Evolutionary conservation across 176 grass and related monocot genomes (phyloP).

Genomic region (Ananas comosus): DNA sequence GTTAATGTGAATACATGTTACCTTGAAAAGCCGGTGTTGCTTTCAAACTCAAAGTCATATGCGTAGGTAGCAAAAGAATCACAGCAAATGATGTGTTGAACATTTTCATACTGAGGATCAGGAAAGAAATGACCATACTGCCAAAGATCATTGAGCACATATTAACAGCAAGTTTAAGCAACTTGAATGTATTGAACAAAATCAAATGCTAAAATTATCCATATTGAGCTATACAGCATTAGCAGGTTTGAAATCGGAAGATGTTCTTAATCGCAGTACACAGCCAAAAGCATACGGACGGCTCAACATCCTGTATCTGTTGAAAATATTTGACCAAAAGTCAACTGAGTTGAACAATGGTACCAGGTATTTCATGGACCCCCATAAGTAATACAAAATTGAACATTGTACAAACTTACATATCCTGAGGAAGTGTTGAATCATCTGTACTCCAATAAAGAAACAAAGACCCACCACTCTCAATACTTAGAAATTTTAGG

Average conservation of each 20-base stretch:
- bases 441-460: conserved; percentile 71
- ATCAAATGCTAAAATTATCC: neutral
- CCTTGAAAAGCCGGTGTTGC: conserved; percentile 72
- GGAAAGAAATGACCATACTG: conserved; percentile 98
- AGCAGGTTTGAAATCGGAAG: conserved; percentile 73
- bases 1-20: conserved; percentile 14
- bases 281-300: conserved; percentile 98
- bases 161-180: neutral
- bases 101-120: conserved; percentile 96
- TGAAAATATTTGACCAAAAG: neutral
- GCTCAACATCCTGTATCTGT: conserved; percentile 87
- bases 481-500: conserved; percentile 85
- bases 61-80: conserved; percentile 99
- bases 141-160: neutral
- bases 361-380: neutral
- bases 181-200: neutral
- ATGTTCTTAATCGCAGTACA: conserved; percentile 89
- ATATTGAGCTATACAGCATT: conserved; percentile 46
- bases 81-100: conserved; percentile 98
- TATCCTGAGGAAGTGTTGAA: conserved; percentile 91
- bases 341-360: neutral
- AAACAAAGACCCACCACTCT: conserved; percentile 97
- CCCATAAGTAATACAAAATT: neutral
- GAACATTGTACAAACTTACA: conserved; percentile 41
- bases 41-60: conserved; percentile 85